Evolutionary conservation across 2,329 filamentous ascomycete genomes (phyloP).

Genomic region (Fusarium mangiferae): DNA sequence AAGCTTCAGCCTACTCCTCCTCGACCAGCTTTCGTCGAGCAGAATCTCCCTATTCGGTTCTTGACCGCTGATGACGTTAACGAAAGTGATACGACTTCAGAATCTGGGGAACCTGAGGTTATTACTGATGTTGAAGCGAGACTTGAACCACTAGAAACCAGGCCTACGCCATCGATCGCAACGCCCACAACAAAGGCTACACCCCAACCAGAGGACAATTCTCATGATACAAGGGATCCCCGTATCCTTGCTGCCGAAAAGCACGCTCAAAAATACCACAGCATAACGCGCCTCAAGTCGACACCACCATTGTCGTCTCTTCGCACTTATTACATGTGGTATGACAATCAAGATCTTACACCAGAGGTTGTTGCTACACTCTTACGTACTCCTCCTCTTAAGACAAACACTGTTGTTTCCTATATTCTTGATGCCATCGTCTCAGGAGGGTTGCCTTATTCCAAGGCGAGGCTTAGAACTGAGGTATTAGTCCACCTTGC

Average conservation of each 20-base stretch:
- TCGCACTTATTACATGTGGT: conserved; percentile 73
- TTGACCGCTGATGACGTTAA: conserved; percentile 44
- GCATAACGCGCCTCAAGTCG: conserved; percentile 38
- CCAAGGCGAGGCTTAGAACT: conserved; percentile 55
- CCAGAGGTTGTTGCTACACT: conserved; percentile 63
- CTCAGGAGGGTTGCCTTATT: conserved; percentile 61
- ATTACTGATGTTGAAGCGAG: conserved; percentile 22
- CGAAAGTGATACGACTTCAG: conserved; percentile 48
- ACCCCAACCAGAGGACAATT: background rate
- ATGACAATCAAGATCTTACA: conserved; percentile 59
- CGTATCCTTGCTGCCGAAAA: conserved; percentile 57
- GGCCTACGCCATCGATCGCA: background rate
- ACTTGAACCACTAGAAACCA: background rate
- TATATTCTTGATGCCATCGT: conserved; percentile 70
- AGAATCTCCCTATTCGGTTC: conserved; percentile 70
- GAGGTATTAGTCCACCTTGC: conserved; percentile 56
- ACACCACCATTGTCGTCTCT: conserved; percentile 52
- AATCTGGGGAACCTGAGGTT: conserved; percentile 38
- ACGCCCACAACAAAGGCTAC: background rate
- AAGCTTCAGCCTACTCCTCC: conserved; percentile 76
- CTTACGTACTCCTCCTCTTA: conserved; percentile 69
- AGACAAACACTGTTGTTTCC: conserved; percentile 62
- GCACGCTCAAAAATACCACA: conserved; percentile 51
- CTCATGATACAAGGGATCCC: conserved; percentile 46
- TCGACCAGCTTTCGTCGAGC: conserved; percentile 74